Conservation (phyloP, 306 rosid species). For the Cucurbita pepo region DNA sequence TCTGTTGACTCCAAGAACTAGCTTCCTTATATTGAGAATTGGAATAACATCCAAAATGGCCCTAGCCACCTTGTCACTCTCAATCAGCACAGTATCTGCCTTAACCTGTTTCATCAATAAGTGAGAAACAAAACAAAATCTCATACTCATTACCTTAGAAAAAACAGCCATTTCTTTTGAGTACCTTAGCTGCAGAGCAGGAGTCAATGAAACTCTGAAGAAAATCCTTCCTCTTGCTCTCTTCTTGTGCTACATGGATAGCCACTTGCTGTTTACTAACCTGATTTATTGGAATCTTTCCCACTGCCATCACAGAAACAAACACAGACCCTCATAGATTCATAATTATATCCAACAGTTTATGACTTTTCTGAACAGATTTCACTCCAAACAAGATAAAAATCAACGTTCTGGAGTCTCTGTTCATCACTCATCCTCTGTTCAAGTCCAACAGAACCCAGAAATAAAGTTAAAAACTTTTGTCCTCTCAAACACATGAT, state of each 20-base stretch:
- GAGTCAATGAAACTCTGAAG: constrained; percentile 42
- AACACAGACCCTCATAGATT: not conserved
- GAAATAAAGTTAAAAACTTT: not conserved
- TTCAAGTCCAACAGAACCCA: not conserved
- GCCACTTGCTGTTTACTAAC: constrained; percentile 57
- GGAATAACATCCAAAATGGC: constrained; percentile 48
- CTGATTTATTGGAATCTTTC: constrained; percentile 61
- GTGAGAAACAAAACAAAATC: not conserved
- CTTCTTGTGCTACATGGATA: constrained; percentile 48
- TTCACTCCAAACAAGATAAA: not conserved
- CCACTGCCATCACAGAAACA: constrained; percentile 34
- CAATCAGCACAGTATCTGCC: constrained; percentile 51
- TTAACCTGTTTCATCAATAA: constrained; percentile 30
- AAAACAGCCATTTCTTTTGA: not conserved
- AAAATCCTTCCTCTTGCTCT: constrained; percentile 48
- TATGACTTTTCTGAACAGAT: not conserved
- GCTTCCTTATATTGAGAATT: constrained; percentile 35
- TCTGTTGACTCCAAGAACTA: constrained; percentile 49
- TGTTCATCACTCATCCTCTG: not conserved
- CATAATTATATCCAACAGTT: not conserved
- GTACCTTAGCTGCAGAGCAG: constrained; percentile 52
- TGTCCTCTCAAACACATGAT: not conserved
- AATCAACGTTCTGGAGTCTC: not conserved
- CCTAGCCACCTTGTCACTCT: constrained; percentile 45
- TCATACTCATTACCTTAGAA: not conserved